phyloP scores from a whole-genome alignment of 2,329 filamentous ascomycete species.

The Chaetomiaceae sp. region DNA sequence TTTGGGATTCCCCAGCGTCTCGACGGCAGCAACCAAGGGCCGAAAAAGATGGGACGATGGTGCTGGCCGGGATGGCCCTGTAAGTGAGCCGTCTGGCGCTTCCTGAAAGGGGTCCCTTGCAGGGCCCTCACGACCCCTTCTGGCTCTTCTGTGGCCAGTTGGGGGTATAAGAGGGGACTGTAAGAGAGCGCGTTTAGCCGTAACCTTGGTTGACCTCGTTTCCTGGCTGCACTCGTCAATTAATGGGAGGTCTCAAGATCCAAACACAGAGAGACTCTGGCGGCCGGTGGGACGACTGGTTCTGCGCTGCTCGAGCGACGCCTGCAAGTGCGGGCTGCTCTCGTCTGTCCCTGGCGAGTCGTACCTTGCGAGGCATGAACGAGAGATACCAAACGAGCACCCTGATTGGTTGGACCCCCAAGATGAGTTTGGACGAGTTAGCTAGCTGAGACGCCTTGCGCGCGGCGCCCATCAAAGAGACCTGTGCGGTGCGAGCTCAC shows the following conservation, averaged over 20 bases:
- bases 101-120: constrained; percentile 24
- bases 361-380: constrained; percentile 12
- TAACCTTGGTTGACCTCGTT: constrained; percentile 22
- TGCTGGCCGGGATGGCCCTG: constrained; percentile 20
- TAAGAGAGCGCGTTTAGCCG: constrained; percentile 22
- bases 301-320: constrained; percentile 1
- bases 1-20: not conserved
- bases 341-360: constrained; percentile 7
- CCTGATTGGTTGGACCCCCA: constrained; percentile 13
- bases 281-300: constrained; percentile 12
- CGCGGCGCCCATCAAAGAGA: constrained; percentile 4
- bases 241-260: constrained; percentile 16
- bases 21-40: constrained; percentile 12
- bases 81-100: constrained; percentile 18
- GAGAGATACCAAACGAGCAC: constrained; percentile 3
- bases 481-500: too few relatives aligned
- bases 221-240: constrained; percentile 16
- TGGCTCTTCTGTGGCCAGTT: constrained; percentile 15
- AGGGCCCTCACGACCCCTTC: constrained; percentile 17
- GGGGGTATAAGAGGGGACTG: constrained; percentile 22
- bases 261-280: constrained; percentile 17
- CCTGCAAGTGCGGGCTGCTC: constrained; percentile 17
- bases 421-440: too few relatives aligned
- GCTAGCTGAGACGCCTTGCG: constrained; percentile 11
- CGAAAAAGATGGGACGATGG: constrained; percentile 11